Evolutionary conservation across 2,329 filamentous ascomycete species (phyloP), one percentile per base, ranked within the genome.

Genomic region (Colletotrichum sp.): DNA sequence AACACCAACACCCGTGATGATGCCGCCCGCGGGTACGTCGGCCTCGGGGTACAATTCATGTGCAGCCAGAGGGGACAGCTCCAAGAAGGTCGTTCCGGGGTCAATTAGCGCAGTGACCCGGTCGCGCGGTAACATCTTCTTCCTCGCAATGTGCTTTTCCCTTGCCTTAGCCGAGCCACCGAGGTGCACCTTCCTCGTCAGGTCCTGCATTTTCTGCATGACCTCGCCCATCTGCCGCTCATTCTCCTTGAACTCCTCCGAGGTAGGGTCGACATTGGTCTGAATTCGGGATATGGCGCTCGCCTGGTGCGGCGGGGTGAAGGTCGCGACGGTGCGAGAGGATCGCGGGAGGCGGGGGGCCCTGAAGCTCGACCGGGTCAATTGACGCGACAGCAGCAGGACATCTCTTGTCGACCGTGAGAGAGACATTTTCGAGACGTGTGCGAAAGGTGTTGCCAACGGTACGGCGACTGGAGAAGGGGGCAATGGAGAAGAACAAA

Each of bases 91-190:
- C 3, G 95, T 96, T 6, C 96, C 96, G 0, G 95, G 94, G 82
- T 99, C 96, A 78, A 98, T 91, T 78, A 99, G 88, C 6, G 95
- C 94, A 0, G 95, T 94, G 70, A 99, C 92, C 39, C 96, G 93
- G 84, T 99, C 96, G 78, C 97, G 89, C 4, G 96, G 95, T 72
- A 99, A 90, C 96, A 99, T 98, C 90, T 99, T 99, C 78, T 95
- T 95, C 80, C 96, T 90, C 39, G 93, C 92, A 26, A 98, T 86
- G 83, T 99, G 96, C 87, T 98, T 98, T 78, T 96, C 92, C 75
- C 94, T 90, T 6, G 96, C 95, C 84, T 97, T 97, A 74, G 93
- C 90, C 2, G 95, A 87, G 1, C 97, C 97, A 69, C 96, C 96
- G 78, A 91, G 89, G 67, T 95, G 91, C 72, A 95, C 94, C 79